These are phyloP conservation scores for Isatis lusitanica DNA, from an alignment of 441 rosid genomes.

Conservation along the genomic window DNA sequence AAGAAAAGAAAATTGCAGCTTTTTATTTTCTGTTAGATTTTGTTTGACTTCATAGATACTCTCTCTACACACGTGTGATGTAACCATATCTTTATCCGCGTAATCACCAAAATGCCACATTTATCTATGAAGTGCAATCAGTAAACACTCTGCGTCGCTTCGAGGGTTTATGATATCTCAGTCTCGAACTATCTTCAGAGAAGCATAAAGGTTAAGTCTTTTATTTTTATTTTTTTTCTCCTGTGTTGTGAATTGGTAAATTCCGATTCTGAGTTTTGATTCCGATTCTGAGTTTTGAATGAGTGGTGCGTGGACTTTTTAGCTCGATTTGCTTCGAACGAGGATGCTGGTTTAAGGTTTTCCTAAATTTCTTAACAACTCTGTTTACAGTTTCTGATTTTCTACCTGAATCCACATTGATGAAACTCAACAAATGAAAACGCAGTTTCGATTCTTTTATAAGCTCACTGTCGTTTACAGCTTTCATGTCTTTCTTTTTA, in stretches of 20 bases:
- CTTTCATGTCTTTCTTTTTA: background rate
- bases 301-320: constrained; percentile 30
- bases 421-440: background rate
- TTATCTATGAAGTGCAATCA: too few species aligned
- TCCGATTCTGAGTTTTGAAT: background rate
- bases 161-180: background rate
- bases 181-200: background rate
- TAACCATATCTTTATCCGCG: background rate
- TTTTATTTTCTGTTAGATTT: background rate
- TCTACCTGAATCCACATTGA: background rate
- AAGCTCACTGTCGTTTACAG: background rate
- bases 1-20: background rate
- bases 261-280: background rate
- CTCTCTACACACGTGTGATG: background rate
- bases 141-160: too few species aligned
- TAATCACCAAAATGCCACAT: background rate
- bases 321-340: constrained; percentile 28
- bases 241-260: background rate
- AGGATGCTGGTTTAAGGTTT: constrained; percentile 32
- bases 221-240: too few species aligned
- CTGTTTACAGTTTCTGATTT: background rate
- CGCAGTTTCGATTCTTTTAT: background rate
- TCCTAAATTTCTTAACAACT: background rate
- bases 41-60: background rate
- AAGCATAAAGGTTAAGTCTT: background rate